Evolutionary conservation across 441 rosid species (phyloP), one percentile per base, ranked within the genome.

Genomic region (Adansonia gregorii): DNA sequence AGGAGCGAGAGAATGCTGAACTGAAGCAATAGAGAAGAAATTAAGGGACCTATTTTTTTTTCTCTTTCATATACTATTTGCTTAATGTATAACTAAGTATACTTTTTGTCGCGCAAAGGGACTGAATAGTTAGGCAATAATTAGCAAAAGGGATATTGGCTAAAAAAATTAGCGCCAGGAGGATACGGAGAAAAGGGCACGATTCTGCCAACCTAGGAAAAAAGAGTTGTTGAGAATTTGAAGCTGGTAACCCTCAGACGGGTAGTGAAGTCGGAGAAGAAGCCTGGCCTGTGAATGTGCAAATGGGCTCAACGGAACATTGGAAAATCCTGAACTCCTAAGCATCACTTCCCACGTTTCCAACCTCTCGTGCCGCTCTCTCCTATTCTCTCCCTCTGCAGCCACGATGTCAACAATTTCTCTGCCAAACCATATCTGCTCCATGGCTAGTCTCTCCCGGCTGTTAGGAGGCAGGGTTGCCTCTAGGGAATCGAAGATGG

Each of bases 221-320:
- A 89, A 88, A 72, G 88, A 88, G 78, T 89, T 72, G 82, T 85
- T 86, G 66, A 84, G 87, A 73, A 87, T 81, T 78, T 88, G 91
- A 80, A 95, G 93, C 76, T 86, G 92, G 78, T 91, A 93, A 75
- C 99, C 99, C 77, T 93, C 98, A 0, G 94, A 91, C 41, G 99
- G 99, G 83, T 95, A 95, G 79, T 95, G 99, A 67, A 95, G 97
- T 79, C 97, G 85, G 22, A 95, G 78, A 17, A 95, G 89, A 69
- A 95, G 92, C 89, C 91, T 95, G 3, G 99, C 99, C 81, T 95
- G 99, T 12, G 99, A 91, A 8, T 90, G 75, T 20, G 97, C 96
- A 61, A 88, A 95, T 27, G 93, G 88, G 74, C 99, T 93, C 49
- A 93, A 79, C 0, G 98, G 89, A 55, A 93, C 91, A 76, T 89